Percentiles rank a stretch among this genome's conserved stretches.
Conservation (phyloP, 352 stramenopile species). For the Stramenopiles sp. region DNA sequence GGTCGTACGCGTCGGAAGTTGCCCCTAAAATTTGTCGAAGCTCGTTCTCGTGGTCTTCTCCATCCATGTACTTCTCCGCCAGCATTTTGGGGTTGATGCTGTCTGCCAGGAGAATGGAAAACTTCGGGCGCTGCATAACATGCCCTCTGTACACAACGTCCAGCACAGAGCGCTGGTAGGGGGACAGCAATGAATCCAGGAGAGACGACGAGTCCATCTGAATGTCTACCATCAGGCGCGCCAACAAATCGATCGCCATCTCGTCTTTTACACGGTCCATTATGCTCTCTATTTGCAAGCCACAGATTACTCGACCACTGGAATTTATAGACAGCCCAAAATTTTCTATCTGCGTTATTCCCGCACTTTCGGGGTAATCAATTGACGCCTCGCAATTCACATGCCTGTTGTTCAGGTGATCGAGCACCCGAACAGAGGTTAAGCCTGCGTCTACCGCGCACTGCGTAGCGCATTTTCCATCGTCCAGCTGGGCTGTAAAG, state of each 20-base stretch:
- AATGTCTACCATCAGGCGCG: constrained; percentile 83
- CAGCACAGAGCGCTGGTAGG: constrained; percentile 79
- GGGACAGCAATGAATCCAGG: constrained; percentile 80
- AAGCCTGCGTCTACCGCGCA: constrained; percentile 58
- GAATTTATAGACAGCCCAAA: constrained; percentile 68
- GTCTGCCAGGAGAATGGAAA: constrained; percentile 94
- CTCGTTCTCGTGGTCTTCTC: constrained; percentile 94
- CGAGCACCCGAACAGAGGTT: constrained; percentile 84
- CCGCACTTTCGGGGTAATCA: constrained; percentile 75
- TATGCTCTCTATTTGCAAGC: constrained; percentile 81
- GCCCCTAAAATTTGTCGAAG: constrained; percentile 86
- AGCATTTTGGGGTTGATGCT: constrained; percentile 92
- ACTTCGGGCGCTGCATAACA: constrained; percentile 79
- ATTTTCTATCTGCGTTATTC: constrained; percentile 85
- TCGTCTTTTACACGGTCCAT: constrained; percentile 97
- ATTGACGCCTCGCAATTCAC: constrained; percentile 97
- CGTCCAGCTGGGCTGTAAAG: constrained; percentile 83
- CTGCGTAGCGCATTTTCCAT: constrained; percentile 50
- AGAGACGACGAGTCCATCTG: constrained; percentile 89
- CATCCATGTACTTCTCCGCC: constrained; percentile 97
- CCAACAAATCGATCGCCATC: constrained; percentile 88
- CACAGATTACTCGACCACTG: constrained; percentile 47
- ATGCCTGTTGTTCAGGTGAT: constrained; percentile 91
- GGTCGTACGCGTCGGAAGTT: constrained; percentile 82
- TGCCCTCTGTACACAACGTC: constrained; percentile 83